These are phyloP conservation scores for Rhizopus microsporus DNA, from an alignment of 371 early-diverging fungal species.

Conservation along the genomic window DNA sequence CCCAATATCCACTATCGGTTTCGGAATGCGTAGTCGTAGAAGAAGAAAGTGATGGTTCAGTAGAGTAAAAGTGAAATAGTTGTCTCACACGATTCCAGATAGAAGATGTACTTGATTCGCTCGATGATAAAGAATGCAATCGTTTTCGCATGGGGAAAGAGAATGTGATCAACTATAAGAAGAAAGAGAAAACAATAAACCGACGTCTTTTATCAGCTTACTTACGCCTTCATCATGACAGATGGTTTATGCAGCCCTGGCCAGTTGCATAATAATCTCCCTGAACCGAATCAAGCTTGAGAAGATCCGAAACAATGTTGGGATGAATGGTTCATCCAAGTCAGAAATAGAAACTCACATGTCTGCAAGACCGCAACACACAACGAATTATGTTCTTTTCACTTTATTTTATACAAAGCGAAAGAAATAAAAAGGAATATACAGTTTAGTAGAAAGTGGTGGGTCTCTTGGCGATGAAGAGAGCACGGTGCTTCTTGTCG, in stretches of 20 bases:
- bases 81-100: not conserved
- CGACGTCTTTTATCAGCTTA: not conserved
- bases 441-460: conserved; percentile 70
- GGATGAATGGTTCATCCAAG: too few relatives aligned
- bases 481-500: conserved; percentile 60
- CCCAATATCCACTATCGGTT: too few relatives aligned
- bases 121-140: not conserved
- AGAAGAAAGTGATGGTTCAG: not conserved
- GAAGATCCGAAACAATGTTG: too few relatives aligned
- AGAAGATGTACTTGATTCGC: not conserved
- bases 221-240: not conserved
- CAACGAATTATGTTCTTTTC: not conserved
- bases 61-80: not conserved
- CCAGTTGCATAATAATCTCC: too few relatives aligned
- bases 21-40: too few relatives aligned
- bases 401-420: conserved; percentile 7
- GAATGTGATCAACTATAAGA: not conserved
- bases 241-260: not conserved
- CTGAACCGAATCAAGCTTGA: too few relatives aligned
- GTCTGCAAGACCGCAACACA: not conserved
- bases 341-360: too few relatives aligned
- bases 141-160: not conserved
- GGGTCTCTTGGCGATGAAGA: conserved; percentile 86
- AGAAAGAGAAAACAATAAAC: not conserved
- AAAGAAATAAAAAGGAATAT: conserved; percentile 10